These are phyloP conservation scores for Trametes gibbosa DNA, from an alignment of 768 basidiomycete species.

Conservation along the genomic window DNA sequence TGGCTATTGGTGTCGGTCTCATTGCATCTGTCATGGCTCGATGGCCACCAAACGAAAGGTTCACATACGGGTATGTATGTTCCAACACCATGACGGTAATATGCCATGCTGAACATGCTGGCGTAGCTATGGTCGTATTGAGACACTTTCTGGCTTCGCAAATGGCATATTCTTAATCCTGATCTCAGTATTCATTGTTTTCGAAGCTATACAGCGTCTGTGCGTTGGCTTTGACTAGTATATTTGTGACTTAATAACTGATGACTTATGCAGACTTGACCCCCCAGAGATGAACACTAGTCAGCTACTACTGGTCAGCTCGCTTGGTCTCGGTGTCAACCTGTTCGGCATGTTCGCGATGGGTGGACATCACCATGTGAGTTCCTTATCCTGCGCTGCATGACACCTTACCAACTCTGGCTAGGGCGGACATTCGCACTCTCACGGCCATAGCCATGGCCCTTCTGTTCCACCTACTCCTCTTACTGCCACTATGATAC, in stretches of 20 bases:
- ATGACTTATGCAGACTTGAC: slow-evolving; percentile 54
- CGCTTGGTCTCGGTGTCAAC: slow-evolving; percentile 88
- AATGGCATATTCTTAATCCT: slow-evolving; percentile 93
- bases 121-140: slow-evolving; percentile 86
- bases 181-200: slow-evolving; percentile 97
- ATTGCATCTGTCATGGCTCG: slow-evolving; percentile 97
- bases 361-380: slow-evolving; percentile 88
- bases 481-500: slow-evolving; percentile 7
- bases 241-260: background rate
- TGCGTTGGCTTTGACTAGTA: slow-evolving; percentile 32
- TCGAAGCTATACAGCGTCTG: slow-evolving; percentile 96
- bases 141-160: slow-evolving; percentile 96
- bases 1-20: slow-evolving; percentile 94
- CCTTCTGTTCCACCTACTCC: background rate
- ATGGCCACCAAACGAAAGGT: slow-evolving; percentile 92
- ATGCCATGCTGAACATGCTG: background rate
- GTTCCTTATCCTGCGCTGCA: background rate
- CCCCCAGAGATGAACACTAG: slow-evolving; percentile 98
- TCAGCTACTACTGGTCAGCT: slow-evolving; percentile 86
- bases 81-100: background rate
- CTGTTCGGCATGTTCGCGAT: slow-evolving; percentile 99
- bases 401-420: background rate
- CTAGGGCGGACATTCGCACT: slow-evolving; percentile 55
- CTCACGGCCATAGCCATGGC: slow-evolving; percentile 31
- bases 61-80: slow-evolving; percentile 85